A percentile compares a stretch with the other conserved stretches of the same genome.
These are phyloP conservation scores for Brassica balearica DNA, from an alignment of 441 rosid genomes.

Conservation along the genomic window DNA sequence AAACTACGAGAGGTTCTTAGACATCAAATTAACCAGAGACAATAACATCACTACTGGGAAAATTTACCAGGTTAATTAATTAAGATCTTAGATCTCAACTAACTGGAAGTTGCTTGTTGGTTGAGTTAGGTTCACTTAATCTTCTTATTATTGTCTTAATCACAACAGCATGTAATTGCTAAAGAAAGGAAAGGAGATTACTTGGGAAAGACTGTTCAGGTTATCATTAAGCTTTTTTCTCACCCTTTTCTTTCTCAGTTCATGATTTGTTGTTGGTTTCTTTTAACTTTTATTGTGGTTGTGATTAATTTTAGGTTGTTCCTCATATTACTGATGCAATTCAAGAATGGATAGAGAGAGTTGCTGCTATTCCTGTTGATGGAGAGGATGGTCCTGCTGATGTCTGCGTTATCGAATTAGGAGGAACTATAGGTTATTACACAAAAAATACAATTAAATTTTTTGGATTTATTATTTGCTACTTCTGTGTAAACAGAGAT, in stretches of 20 bases:
- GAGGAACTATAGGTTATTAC: slow-evolving; percentile 92
- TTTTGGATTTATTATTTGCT: slow-evolving; percentile 1
- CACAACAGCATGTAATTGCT: slow-evolving; percentile 76
- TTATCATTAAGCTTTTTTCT: slow-evolving; percentile 26
- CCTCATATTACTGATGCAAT: slow-evolving; percentile 96
- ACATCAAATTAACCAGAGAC: slow-evolving; percentile 79
- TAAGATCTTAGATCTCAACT: slow-evolving; percentile 37
- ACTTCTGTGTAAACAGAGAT: slow-evolving; percentile 34
- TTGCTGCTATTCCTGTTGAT: slow-evolving; percentile 81
- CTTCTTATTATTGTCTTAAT: slow-evolving; percentile 8
- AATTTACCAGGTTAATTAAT: slow-evolving; percentile 72
- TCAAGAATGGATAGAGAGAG: slow-evolving; percentile 93
- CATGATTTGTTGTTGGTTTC: slow-evolving; percentile 15
- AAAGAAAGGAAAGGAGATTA: slow-evolving; percentile 98
- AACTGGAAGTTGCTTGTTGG: slow-evolving; percentile 21
- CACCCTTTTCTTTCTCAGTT: slow-evolving; percentile 9
- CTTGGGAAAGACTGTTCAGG: slow-evolving; percentile 97
- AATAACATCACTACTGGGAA: slow-evolving; percentile 94
- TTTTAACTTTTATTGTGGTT: slow-evolving; percentile 18
- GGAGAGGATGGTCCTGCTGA: slow-evolving; percentile 81
- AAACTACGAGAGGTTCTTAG: slow-evolving; percentile 92
- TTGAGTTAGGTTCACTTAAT: slow-evolving; percentile 18
- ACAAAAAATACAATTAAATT: background rate
- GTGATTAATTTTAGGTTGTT: slow-evolving; percentile 63
- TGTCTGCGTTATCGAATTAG: slow-evolving; percentile 93